Conservation (phyloP, 768 basidiomycete species). For the Podaxis sp. region DNA sequence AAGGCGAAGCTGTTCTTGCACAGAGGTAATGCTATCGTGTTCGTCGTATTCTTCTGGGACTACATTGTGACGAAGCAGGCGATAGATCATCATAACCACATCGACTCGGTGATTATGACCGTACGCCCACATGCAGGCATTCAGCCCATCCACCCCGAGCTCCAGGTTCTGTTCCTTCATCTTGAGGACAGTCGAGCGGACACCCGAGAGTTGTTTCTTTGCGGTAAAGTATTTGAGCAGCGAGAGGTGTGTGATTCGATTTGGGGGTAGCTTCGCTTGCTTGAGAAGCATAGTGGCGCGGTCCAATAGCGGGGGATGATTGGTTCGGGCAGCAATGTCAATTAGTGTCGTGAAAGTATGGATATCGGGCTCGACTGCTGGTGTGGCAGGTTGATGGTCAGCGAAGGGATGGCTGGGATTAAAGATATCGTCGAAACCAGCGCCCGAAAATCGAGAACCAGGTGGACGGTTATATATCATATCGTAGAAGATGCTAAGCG, state of each 20-base stretch:
- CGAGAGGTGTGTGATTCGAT: constrained; percentile 60
- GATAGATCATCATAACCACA: constrained; percentile 61
- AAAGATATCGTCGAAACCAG: constrained; percentile 9
- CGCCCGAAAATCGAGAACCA: constrained; percentile 27
- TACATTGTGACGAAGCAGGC: constrained; percentile 55
- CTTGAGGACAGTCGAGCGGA: constrained; percentile 53
- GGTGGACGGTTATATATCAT: constrained; percentile 48
- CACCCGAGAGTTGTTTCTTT: constrained; percentile 44
- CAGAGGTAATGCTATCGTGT: constrained; percentile 32
- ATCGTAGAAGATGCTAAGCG: constrained; percentile 60
- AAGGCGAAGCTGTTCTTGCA: constrained; percentile 34
- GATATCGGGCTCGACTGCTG: constrained; percentile 53
- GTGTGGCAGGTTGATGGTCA: constrained; percentile 4
- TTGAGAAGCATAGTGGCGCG: constrained; percentile 55
- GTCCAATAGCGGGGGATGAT: constrained; percentile 34
- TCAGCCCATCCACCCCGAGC: constrained; percentile 64
- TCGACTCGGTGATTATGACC: constrained; percentile 50
- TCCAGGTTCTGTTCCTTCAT: constrained; percentile 50
- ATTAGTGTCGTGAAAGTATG: constrained; percentile 70
- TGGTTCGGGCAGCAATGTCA: constrained; percentile 56
- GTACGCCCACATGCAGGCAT: constrained; percentile 71
- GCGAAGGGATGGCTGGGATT: constrained; percentile 6
- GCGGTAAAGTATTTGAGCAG: constrained; percentile 55
- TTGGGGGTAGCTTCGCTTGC: constrained; percentile 52
- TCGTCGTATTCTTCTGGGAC: constrained; percentile 32